Base-by-base conservation (phyloP, 2,329 filamentous ascomycete genomes). In the Exophiala sideris region DNA sequence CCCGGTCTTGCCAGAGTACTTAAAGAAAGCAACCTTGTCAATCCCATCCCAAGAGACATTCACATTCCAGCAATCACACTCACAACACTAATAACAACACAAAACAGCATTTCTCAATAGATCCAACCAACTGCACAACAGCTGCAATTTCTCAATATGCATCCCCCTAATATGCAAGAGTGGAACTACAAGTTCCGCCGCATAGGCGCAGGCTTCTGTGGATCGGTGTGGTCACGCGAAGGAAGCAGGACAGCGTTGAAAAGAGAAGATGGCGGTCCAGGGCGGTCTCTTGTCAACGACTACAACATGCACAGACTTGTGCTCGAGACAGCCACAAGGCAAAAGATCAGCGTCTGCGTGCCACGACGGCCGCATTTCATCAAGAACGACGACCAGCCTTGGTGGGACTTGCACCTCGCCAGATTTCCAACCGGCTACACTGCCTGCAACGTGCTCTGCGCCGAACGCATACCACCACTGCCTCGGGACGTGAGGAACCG, bases 381-480 rank as follows among this genome's bases (percentile, higher is more conserved):
- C 24, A 45, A 44, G n/a, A 50, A 21, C 38, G 32, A 50, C 41
- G 50, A 59, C 24, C 24, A 29, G 7, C 14, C 16, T 8, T 54
- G 53, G 53, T 52, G 53, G 50, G 33, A 47, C 29, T 1, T 24
- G 21, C 45, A 54, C 40, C 54, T 56, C 10, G 11, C 18, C 18
- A 35, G 50, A 33, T 53, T 56, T 35, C 57, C 50, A n/a, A 29
- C 32, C 2, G 44, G 33, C 40, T 54, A 52, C 36, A 44, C 36
- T 20, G 2, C 44, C 21, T 58, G 56, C 48, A 72, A 73, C 46
- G 57, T 65, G 5, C 66, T 74, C 9, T 50, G 64, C 5, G 59
- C 66, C 0, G 65, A 74, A 35, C 67, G 70, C 9, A 73, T 73
- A 32, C 68, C 64, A 7, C 64, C 69, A 1, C 61, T 74, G 6